Base-by-base conservation (phyloP, 441 rosid species). In the Geranium incanum region DNA sequence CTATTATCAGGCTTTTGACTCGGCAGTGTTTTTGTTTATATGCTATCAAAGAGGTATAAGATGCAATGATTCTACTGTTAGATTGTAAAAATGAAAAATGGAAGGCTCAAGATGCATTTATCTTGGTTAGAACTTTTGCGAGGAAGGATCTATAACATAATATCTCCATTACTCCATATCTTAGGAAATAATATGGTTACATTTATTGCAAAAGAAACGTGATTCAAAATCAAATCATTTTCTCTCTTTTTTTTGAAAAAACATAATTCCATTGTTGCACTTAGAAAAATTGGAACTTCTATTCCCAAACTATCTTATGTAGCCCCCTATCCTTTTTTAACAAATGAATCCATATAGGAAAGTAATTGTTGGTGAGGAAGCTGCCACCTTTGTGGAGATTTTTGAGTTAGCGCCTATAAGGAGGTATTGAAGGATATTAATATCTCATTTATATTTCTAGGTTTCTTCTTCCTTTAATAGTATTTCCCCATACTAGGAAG, bases 351-450 rank as follows among this genome's bases (percentile, higher is more conserved):
- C 77, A 68, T 63, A 41, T 82, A 81, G 78, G 72, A 73, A 75
- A 77, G 71, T 68, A 19, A 75, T 70, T 68, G 77, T 38, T 76
- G 71, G 67, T 71, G 83, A 77, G 65, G 83, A 77, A 76, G 82
- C 82, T 77, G 81, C 57, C 65, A 74, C 79, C 71, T 72, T 36
- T 73, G 78, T 80, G 75, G 80, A 78, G 67, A 74, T 74, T 72
- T 83, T 80, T 81, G 81, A 74, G 81, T 83, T 63, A 78, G 80
- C 62, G 65, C 77, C 72, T 78, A n/a, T 75, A 72, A 80, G 84
- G 81, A 83, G 77, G 81, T 80, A 76, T 72, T 72, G 64, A 67
- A 67, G 78, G 79, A 78, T 74, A 60, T 33, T 71, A 66, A 57
- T 62, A 70, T 73, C 74, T 33, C 9, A 33, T 38, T 72, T 36